Conservation (phyloP, 1,284 basidiomycete genomes). For the Pseudozyma pruni region DNA sequence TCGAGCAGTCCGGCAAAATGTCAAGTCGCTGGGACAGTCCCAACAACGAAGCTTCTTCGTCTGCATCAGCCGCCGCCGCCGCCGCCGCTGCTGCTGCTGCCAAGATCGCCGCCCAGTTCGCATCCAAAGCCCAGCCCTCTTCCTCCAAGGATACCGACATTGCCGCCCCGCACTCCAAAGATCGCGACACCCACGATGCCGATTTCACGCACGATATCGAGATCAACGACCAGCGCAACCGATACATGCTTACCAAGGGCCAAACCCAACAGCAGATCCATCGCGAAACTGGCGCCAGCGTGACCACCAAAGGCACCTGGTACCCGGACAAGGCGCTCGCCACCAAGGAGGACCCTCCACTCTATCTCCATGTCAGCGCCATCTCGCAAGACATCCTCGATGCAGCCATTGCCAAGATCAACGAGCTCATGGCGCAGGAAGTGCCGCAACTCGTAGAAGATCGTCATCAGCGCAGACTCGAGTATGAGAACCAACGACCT, state of each 20-base stretch:
- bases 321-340: slow-evolving; percentile 72
- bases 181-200: slow-evolving; percentile 78
- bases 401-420: slow-evolving; percentile 81
- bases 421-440: slow-evolving; percentile 87
- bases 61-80: slow-evolving; percentile 11
- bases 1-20: too few relatives aligned
- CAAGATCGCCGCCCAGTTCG: slow-evolving; percentile 61
- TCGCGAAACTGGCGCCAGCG: slow-evolving; percentile 67
- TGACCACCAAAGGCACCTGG: slow-evolving; percentile 74
- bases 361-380: slow-evolving; percentile 93
- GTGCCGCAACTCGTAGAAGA: slow-evolving; percentile 64
- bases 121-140: slow-evolving; percentile 13
- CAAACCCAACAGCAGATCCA: slow-evolving; percentile 87
- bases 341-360: slow-evolving; percentile 71
- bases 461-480: slow-evolving; percentile 50
- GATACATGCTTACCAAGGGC: slow-evolving; percentile 93
- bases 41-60: slow-evolving; percentile 13
- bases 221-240: slow-evolving; percentile 95
- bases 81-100: slow-evolving; percentile 61
- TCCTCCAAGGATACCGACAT: slow-evolving; percentile 69
- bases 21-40: slow-evolving; percentile 36
- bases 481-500: slow-evolving; percentile 53
- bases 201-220: slow-evolving; percentile 92
- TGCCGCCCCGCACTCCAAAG: slow-evolving; percentile 64
- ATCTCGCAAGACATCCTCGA: slow-evolving; percentile 80